Conservation (phyloP, 345 rosid species). For the Bruguiera parviflora region DNA sequence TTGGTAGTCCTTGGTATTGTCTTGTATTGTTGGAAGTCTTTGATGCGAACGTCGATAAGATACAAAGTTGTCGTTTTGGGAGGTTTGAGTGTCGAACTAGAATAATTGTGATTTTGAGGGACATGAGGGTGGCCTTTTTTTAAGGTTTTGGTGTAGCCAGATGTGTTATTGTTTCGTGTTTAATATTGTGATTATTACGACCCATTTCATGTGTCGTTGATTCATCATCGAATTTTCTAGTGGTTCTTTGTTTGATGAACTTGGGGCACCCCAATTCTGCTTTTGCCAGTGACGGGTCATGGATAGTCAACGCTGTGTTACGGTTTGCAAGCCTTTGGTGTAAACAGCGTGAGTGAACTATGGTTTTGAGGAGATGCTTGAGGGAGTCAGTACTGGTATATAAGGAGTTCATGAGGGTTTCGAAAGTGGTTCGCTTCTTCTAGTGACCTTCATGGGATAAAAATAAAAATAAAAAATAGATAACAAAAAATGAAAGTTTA, state of each 20-base stretch:
- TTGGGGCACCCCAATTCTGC: neutral
- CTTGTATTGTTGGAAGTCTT: neutral
- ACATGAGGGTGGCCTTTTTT: neutral
- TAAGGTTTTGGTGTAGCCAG: too few relatives aligned
- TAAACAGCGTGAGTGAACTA: too few relatives aligned
- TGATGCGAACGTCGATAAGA: neutral
- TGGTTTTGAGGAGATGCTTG: too few relatives aligned
- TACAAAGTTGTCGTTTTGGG: neutral
- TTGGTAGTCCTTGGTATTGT: neutral
- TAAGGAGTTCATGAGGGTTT: too few relatives aligned
- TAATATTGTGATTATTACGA: neutral
- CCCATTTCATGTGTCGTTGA: neutral
- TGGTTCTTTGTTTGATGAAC: neutral
- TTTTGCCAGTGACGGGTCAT: neutral
- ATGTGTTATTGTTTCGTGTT: too few relatives aligned
- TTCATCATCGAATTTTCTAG: neutral
- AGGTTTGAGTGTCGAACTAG: neutral
- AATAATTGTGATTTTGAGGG: neutral
- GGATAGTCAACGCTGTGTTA: neutral
- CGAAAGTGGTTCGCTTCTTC: too few relatives aligned
- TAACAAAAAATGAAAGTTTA: too few relatives aligned
- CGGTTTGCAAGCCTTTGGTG: neutral
- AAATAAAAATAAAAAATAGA: too few relatives aligned
- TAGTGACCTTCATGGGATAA: too few relatives aligned
- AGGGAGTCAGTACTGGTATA: too few relatives aligned